Evolutionary conservation across 2,329 filamentous ascomycete genomes (phyloP), one percentile per base, ranked within the genome.

Genomic region (Tolypocladium nubicola): DNA sequence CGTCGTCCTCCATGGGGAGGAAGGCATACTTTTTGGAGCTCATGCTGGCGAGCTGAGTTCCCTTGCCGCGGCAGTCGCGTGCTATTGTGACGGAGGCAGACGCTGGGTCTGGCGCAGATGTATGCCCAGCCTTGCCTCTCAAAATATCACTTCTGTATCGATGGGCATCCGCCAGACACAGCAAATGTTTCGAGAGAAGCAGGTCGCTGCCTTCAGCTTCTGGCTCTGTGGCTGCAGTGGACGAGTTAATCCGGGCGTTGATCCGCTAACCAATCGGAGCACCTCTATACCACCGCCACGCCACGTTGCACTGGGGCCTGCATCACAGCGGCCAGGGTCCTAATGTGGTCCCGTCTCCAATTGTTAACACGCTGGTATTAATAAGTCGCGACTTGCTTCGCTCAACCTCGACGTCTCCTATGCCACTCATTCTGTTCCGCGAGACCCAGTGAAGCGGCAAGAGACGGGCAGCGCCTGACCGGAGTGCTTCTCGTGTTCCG

Each of bases 1-100:
- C 82, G 39, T 80, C 80, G 13, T 83, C 83, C 59, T 83, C 83
- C 85, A 88, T 88, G 9, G 84, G 79, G 61, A 88, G 71, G 63
- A 88, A 81, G 9, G 84, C 83, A 68, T 87, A 88, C 64, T 80
- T 82, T 69, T 86, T 86, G 52, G 75, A 74, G 60, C 75, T 77
- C 77, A 80, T 80, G 54, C 21, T 61, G 57, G 35, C 54, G 16
- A 11, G 41, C 11, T 14, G 30, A 5, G 10, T 50, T 35, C 16
- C 47, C 13, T 19, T 5, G 43, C 7, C 47, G 33, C 30, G 4
- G 30, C 30, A 35, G 30, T 14, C 30, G 30, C 30, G 47, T 11
- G 16, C 8, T 35, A 30, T n/a, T 21, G 11, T 9, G 10, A 2
- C 2, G 30, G 19, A 37, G 11, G 47, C 47, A 14, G 14, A 52